These are phyloP conservation scores for Globisporangium orthogonon DNA, from an alignment of 352 stramenopile genomes.

Conservation along the genomic window DNA sequence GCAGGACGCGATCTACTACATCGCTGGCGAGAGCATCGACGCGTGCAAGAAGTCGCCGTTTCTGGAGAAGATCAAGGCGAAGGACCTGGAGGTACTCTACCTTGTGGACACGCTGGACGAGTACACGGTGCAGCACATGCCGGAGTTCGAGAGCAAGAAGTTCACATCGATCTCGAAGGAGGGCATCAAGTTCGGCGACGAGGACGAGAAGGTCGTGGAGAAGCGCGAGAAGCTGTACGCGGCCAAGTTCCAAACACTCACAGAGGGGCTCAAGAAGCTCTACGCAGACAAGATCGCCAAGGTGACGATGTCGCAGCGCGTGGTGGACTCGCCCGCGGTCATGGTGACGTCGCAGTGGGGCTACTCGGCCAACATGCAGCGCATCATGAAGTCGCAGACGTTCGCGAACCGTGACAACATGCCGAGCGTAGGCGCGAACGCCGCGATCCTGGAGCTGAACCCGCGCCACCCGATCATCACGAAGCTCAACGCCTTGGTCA, in stretches of 20 bases:
- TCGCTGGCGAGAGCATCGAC: constrained; percentile 93
- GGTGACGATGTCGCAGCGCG: constrained; percentile 93
- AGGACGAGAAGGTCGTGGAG: constrained; percentile 94
- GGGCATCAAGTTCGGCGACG: constrained; percentile 97
- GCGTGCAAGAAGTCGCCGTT: constrained; percentile 94
- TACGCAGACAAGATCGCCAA: constrained; percentile 94
- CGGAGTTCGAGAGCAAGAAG: constrained; percentile 94
- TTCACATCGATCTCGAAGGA: constrained; percentile 97
- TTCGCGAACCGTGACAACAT: constrained; percentile 79
- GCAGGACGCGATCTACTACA: constrained; percentile 99
- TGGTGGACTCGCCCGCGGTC: constrained; percentile 92
- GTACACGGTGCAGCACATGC: constrained; percentile 94
- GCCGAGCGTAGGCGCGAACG: constrained; percentile 21
- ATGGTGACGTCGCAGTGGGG: constrained; percentile 97
- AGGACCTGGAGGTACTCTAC: constrained; percentile 92
- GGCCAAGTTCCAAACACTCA: constrained; percentile 94
- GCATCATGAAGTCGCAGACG: constrained; percentile 98
- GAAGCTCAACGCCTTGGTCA: constrained; percentile 90
- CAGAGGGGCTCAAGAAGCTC: constrained; percentile 94
- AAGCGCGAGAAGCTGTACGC: constrained; percentile 95
- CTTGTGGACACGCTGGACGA: constrained; percentile 98
- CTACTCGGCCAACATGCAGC: constrained; percentile 99
- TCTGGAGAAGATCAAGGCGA: constrained; percentile 94
- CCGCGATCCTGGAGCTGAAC: constrained; percentile 98
- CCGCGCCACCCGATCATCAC: constrained; percentile 97